phyloP scores from a whole-genome alignment of 1,284 basidiomycete species.

The Schizophyllum amplum region DNA sequence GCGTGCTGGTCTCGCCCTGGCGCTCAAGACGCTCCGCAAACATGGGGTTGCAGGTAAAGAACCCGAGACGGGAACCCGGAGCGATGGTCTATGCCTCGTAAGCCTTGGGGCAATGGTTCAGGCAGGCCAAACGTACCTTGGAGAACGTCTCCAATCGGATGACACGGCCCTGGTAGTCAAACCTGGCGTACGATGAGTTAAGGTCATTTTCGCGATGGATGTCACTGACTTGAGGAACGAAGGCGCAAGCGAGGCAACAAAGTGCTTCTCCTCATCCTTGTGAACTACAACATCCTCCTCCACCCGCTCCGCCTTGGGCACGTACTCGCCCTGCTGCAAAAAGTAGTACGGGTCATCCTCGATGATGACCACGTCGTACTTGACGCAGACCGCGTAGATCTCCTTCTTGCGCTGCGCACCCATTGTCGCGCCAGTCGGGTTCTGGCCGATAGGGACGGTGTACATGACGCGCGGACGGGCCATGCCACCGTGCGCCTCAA shows the following conservation, averaged over 20 bases:
- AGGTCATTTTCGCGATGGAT: background rate
- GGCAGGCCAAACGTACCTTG: constrained; percentile 38
- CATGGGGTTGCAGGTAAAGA: constrained; percentile 66
- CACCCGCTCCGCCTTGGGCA: constrained; percentile 34
- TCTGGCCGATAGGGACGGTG: constrained; percentile 70
- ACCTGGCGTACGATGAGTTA: constrained; percentile 20
- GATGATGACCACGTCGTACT: constrained; percentile 68
- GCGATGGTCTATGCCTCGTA: constrained; percentile 53
- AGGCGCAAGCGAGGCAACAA: constrained; percentile 49
- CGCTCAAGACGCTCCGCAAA: constrained; percentile 74
- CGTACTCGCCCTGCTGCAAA: constrained; percentile 53
- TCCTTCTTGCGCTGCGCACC: constrained; percentile 60
- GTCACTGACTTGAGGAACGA: constrained; percentile 53
- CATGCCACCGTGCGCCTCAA: constrained; percentile 39
- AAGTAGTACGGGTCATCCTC: constrained; percentile 85
- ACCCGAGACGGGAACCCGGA: constrained; percentile 72
- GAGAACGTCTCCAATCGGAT: constrained; percentile 77
- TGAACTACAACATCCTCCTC: constrained; percentile 6
- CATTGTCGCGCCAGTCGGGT: constrained; percentile 76
- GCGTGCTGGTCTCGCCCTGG: constrained; percentile 64
- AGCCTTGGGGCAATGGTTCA: background rate
- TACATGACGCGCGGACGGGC: constrained; percentile 69
- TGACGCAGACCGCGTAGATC: constrained; percentile 73
- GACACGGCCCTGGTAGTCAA: constrained; percentile 75
- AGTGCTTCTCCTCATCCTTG: constrained; percentile 26